A percentile compares a stretch with the other conserved stretches of the same genome.
Conservation (phyloP, 805 yeast genomes). For the Gaillardinia entomophila region DNA sequence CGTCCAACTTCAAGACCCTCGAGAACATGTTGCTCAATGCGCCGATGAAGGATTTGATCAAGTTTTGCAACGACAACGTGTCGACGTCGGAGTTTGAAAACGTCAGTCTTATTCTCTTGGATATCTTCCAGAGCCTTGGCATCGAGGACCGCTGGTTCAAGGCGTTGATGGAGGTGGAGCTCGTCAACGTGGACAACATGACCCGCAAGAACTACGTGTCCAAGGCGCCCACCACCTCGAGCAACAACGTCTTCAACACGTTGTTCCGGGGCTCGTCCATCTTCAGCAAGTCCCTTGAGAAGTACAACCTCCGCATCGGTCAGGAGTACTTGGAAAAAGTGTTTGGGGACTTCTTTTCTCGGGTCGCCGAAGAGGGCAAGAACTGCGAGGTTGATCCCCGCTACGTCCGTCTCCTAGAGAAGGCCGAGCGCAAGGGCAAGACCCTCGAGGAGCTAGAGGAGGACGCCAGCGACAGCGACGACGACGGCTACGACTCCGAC, state of each 20-base stretch:
- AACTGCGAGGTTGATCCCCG: constrained; percentile 80
- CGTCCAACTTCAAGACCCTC: constrained; percentile 53
- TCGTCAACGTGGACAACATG: constrained; percentile 41
- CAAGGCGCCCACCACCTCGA: constrained; percentile 22
- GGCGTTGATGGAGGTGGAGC: constrained; percentile 62
- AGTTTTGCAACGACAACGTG: constrained; percentile 36
- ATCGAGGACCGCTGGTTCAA: constrained; percentile 70
- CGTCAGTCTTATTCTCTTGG: constrained; percentile 55
- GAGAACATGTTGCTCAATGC: constrained; percentile 55
- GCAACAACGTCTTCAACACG: constrained; percentile 48
- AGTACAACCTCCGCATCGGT: constrained; percentile 71
- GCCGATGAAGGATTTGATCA: constrained; percentile 48
- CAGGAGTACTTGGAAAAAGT: constrained; percentile 69
- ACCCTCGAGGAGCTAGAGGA: constrained; percentile 17
- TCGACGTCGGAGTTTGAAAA: constrained; percentile 45
- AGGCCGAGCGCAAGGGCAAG: constrained; percentile 19
- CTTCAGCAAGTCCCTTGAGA: constrained; percentile 75
- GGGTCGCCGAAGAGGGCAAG: constrained; percentile 44
- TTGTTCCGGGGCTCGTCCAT: constrained; percentile 83
- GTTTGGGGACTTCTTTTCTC: constrained; percentile 62
- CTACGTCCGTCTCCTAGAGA: constrained; percentile 37
- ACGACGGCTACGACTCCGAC: constrained; percentile 19
- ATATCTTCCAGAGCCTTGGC: constrained; percentile 67
- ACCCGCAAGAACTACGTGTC: constrained; percentile 38
- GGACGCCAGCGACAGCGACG: constrained; percentile 13